phyloP scores from a whole-genome alignment of 2,329 filamentous ascomycete genomes.

The Fusarium globosum region DNA sequence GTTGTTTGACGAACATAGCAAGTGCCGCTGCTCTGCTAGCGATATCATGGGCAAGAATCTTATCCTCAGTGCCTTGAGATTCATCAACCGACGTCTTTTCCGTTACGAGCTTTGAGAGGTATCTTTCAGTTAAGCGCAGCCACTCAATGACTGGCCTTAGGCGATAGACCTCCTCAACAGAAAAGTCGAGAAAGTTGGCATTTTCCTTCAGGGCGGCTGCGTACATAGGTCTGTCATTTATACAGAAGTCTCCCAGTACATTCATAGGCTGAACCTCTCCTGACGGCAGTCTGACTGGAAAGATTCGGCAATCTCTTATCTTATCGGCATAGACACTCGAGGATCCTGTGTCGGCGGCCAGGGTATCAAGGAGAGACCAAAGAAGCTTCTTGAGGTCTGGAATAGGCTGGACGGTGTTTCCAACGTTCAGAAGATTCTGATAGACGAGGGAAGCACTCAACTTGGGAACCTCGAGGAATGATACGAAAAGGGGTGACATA shows the following conservation, averaged over 20 bases:
- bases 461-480: not conserved
- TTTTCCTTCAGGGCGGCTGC: not conserved
- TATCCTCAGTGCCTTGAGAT: not conserved
- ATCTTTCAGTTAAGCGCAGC: not conserved
- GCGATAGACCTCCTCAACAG: not conserved
- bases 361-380: not conserved
- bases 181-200: not conserved
- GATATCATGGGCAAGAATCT: rapidly evolving
- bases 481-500: not conserved
- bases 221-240: not conserved
- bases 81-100: not conserved
- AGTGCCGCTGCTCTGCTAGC: not conserved
- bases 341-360: not conserved
- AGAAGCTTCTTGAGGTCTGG: not conserved
- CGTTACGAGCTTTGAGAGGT: not conserved
- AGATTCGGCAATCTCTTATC: not conserved
- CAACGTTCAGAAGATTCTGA: not conserved
- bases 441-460: not conserved
- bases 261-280: not conserved
- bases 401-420: not conserved
- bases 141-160: not conserved
- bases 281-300: not conserved
- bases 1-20: not conserved
- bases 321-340: not conserved
- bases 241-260: not conserved